These are phyloP conservation scores for Chaetomium sp. DNA, from an alignment of 2,329 filamentous ascomycete species.

Conservation along the genomic window DNA sequence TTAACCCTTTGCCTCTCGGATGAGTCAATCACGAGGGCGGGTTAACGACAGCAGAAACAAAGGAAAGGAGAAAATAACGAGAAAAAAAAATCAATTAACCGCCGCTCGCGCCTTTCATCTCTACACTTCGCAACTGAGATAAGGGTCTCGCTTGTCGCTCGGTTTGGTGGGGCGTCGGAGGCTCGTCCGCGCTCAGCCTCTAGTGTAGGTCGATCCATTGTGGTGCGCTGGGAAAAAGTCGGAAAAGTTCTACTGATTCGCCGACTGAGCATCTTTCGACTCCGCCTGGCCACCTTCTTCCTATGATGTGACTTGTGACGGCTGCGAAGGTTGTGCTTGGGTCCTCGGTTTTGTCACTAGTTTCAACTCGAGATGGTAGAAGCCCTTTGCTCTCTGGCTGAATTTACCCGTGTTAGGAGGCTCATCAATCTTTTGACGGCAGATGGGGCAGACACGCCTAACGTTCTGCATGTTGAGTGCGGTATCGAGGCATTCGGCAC, in stretches of 20 bases:
- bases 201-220: too few species aligned
- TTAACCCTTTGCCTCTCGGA: not conserved
- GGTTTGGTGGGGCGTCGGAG: too few species aligned
- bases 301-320: too few species aligned
- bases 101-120: not conserved
- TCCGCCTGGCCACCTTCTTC: too few species aligned
- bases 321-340: not conserved
- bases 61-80: not conserved
- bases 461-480: constrained; percentile 50
- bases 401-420: constrained; percentile 27
- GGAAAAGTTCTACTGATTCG: too few species aligned
- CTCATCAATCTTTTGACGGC: constrained; percentile 51
- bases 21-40: not conserved
- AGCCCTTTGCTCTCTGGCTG: constrained; percentile 38
- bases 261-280: too few species aligned
- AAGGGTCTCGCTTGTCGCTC: too few species aligned
- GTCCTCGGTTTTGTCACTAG: constrained; percentile 47
- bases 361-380: constrained; percentile 56
- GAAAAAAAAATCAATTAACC: not conserved
- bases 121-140: too few species aligned
- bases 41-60: not conserved
- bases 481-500: constrained; percentile 54
- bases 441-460: constrained; percentile 58
- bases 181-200: too few species aligned
- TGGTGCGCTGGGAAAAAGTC: too few species aligned